phyloP scores from a whole-genome alignment of 139 green algal species.

The Yamagishiella unicocca region DNA sequence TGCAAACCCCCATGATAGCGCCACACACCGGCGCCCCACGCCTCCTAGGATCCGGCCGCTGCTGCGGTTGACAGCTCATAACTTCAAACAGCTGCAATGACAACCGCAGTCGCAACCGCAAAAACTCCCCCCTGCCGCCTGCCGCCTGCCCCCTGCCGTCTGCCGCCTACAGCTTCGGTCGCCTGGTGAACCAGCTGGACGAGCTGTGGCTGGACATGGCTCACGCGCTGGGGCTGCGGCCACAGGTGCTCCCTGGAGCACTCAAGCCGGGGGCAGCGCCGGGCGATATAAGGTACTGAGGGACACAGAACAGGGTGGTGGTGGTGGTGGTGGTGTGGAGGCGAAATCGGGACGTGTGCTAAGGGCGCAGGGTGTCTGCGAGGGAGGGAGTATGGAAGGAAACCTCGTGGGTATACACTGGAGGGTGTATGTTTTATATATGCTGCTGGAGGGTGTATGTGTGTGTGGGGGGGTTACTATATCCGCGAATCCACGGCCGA shows the following conservation, averaged over 20 bases:
- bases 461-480: neutral
- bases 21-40: neutral
- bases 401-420: neutral
- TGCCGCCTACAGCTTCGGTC: neutral
- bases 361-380: too few species aligned
- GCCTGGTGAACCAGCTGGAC: slow-evolving; percentile 23
- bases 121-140: neutral
- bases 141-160: neutral
- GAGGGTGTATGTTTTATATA: neutral
- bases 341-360: neutral
- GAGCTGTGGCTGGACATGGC: neutral
- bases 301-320: neutral
- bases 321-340: too few species aligned
- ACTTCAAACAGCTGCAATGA: neutral
- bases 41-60: neutral
- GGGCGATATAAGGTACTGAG: neutral
- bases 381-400: too few species aligned
- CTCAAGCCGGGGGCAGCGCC: neutral
- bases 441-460: neutral
- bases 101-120: too few species aligned
- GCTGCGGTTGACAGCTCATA: neutral
- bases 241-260: neutral
- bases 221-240: neutral
- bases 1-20: neutral
- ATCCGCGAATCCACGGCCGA: neutral